phyloP scores from a whole-genome alignment of 1,284 basidiomycete species.

The Ustilago vetiveriae region DNA sequence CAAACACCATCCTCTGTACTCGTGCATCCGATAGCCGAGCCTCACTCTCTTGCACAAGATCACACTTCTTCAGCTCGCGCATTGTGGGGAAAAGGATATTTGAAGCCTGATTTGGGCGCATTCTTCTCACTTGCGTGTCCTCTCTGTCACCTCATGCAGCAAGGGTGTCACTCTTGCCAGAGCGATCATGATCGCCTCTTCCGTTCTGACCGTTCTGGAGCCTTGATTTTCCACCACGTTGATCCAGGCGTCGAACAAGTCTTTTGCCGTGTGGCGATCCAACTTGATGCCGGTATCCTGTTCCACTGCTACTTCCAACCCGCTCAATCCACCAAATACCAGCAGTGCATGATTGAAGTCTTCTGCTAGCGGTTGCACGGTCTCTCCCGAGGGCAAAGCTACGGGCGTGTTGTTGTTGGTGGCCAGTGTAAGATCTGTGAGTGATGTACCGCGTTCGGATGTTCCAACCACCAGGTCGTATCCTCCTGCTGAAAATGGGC shows the following conservation, averaged over 20 bases:
- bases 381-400: slow-evolving; percentile 13
- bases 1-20: no score
- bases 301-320: slow-evolving; percentile 64
- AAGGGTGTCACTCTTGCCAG: slow-evolving; percentile 47
- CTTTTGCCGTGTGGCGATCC: slow-evolving; percentile 51
- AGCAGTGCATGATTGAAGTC: slow-evolving; percentile 56
- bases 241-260: slow-evolving; percentile 66
- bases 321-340: slow-evolving; percentile 63
- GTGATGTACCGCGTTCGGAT: slow-evolving; percentile 57
- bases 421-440: slow-evolving; percentile 30
- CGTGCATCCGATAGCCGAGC: no score
- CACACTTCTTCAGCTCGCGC: no score
- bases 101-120: no score
- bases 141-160: slow-evolving; percentile 28
- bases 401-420: slow-evolving; percentile 12
- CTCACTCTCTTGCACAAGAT: no score
- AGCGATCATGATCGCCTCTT: slow-evolving; percentile 61
- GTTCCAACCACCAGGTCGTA: slow-evolving; percentile 67
- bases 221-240: slow-evolving; percentile 65
- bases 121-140: neutral
- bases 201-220: slow-evolving; percentile 63
- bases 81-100: no score
- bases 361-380: slow-evolving; percentile 10
- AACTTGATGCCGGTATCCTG: slow-evolving; percentile 51
- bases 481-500: slow-evolving; percentile 18